Evolutionary conservation across 345 rosid species (phyloP).

Genomic region (Citrus maxima): DNA sequence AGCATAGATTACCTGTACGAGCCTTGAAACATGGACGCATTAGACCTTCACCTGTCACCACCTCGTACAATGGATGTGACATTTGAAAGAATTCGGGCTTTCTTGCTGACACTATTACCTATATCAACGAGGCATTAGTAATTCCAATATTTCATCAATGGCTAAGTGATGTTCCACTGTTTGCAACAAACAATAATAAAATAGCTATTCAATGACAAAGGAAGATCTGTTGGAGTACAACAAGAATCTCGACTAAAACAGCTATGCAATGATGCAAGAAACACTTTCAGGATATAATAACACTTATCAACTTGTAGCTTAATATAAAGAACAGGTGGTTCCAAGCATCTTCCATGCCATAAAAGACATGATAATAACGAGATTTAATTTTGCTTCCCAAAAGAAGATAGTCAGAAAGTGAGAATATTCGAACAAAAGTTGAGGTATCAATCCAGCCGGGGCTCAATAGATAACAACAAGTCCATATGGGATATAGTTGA

Average conservation of each 20-base stretch:
- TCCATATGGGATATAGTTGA: conserved; percentile 6
- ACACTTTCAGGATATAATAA: neutral
- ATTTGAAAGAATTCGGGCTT: conserved; percentile 98
- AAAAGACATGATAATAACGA: neutral
- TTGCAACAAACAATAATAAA: neutral
- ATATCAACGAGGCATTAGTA: neutral
- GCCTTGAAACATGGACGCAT: conserved; percentile 99
- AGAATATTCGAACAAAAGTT: neutral
- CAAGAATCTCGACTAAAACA: neutral
- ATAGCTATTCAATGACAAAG: neutral
- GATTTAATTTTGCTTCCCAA: neutral
- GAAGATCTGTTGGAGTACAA: neutral
- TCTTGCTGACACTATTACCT: conserved; percentile 97
- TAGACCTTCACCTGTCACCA: conserved; percentile 91
- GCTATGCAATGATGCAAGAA: conserved; percentile 1
- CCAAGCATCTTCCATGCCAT: neutral
- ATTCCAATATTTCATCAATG: neutral
- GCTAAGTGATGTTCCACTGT: neutral
- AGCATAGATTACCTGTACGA: conserved; percentile 50
- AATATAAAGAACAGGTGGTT: neutral
- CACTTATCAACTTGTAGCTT: neutral
- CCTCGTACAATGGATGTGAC: conserved; percentile 93
- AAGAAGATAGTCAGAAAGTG: neutral
- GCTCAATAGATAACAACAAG: neutral
- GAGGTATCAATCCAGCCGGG: neutral